These are phyloP conservation scores for Eimeria brunetti DNA, from an alignment of 169 alveolate species.

Conservation along the genomic window DNA sequence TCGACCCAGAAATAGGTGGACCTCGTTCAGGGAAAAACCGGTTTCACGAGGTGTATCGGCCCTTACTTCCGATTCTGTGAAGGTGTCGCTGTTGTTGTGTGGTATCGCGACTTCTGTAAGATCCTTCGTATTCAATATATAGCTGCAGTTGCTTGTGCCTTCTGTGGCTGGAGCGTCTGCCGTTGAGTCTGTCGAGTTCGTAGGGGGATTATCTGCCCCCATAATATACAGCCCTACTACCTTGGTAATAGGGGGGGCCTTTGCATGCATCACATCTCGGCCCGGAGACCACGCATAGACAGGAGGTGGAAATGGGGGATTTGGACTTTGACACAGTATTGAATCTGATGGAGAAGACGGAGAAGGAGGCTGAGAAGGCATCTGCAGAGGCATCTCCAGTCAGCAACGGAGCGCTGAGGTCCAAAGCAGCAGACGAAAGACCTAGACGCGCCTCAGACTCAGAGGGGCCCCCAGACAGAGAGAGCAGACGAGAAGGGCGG, in stretches of 20 bases:
- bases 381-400: slow-evolving; percentile 45
- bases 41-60: background rate
- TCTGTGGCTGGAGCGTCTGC: background rate
- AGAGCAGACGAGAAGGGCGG: slow-evolving; percentile 54
- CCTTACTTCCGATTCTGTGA: background rate
- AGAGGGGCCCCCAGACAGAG: slow-evolving; percentile 42
- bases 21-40: background rate
- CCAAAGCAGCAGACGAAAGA: slow-evolving; percentile 21
- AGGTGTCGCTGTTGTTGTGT: background rate
- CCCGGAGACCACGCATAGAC: background rate
- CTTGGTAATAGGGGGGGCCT: background rate
- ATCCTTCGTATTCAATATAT: background rate
- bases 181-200: background rate
- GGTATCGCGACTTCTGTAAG: background rate
- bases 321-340: slow-evolving; percentile 50
- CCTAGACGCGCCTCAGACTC: slow-evolving; percentile 27
- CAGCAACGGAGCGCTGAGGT: slow-evolving; percentile 50
- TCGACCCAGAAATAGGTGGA: slow-evolving; percentile 16
- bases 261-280: slow-evolving; percentile 3
- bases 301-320: slow-evolving; percentile 58
- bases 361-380: slow-evolving; percentile 4
- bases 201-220: background rate
- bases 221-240: background rate
- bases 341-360: slow-evolving; percentile 64
- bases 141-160: background rate